Percentiles rank a stretch among this genome's conserved stretches.
Evolutionary conservation across 371 early-diverging fungal species (phyloP).

Genomic region (Smittium culicis): DNA sequence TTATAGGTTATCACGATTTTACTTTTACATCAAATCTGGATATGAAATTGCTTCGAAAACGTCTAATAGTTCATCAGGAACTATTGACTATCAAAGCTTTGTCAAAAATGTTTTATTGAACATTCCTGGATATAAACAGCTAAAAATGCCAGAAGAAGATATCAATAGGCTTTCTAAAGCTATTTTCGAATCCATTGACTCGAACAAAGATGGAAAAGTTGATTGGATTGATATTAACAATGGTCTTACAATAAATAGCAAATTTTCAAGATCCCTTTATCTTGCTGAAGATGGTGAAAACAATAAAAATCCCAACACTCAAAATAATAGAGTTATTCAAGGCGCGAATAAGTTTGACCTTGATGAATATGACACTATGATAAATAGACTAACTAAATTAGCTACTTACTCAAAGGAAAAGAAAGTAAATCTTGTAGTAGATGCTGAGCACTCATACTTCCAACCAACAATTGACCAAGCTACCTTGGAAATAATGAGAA

Average conservation of each 20-base stretch:
- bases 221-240: slow-evolving; percentile 47
- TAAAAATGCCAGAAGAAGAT: not conserved
- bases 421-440: slow-evolving; percentile 70
- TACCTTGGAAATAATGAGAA: slow-evolving; percentile 46
- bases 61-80: slow-evolving; percentile 29
- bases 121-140: slow-evolving; percentile 20
- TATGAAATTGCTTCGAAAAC: slow-evolving; percentile 11
- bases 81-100: slow-evolving; percentile 17
- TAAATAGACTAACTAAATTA: slow-evolving; percentile 48
- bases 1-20: slow-evolving; percentile 43
- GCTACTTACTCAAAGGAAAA: slow-evolving; percentile 43
- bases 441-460: slow-evolving; percentile 90
- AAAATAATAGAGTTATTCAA: not conserved
- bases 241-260: slow-evolving; percentile 42
- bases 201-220: slow-evolving; percentile 37
- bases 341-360: slow-evolving; percentile 37
- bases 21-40: not conserved
- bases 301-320: not conserved
- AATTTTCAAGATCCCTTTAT: slow-evolving; percentile 35
- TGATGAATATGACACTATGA: slow-evolving; percentile 52
- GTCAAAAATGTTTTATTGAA: slow-evolving; percentile 16
- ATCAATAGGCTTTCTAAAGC: slow-evolving; percentile 15
- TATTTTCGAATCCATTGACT: slow-evolving; percentile 35
- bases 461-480: slow-evolving; percentile 84
- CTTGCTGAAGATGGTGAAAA: slow-evolving; percentile 10